Conservation (phyloP, 1,139 yeast genomes). For the Debaryomyces nepalensis region DNA sequence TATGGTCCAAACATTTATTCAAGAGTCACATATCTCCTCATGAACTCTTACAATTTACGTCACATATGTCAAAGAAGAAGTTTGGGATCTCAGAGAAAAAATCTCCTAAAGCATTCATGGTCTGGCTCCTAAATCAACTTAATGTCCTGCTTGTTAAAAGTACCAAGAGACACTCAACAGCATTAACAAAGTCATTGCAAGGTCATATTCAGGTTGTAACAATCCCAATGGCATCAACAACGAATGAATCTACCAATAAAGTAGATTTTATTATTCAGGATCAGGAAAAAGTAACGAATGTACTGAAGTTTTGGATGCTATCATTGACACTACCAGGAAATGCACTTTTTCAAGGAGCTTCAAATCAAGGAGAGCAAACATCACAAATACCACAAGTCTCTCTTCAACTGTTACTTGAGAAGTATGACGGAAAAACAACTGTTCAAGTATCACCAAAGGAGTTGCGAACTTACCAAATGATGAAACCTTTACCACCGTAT, state of each 20-base stretch:
- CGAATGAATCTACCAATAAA: conserved; percentile 25
- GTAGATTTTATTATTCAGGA: conserved; percentile 27
- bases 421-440: conserved; percentile 41
- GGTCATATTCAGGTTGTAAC: conserved; percentile 52
- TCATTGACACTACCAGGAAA: conserved; percentile 61
- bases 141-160: conserved; percentile 38
- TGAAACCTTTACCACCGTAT: conserved; percentile 51
- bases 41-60: conserved; percentile 58
- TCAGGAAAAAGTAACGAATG: conserved; percentile 19
- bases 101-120: conserved; percentile 60
- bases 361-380: conserved; percentile 27
- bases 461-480: conserved; percentile 43
- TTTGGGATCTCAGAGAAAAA: conserved; percentile 41
- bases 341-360: conserved; percentile 54
- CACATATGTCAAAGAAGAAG: conserved; percentile 44
- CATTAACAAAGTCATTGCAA: conserved; percentile 42
- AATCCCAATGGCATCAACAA: conserved; percentile 23
- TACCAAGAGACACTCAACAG: conserved; percentile 20
- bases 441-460: conserved; percentile 24
- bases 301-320: conserved; percentile 60
- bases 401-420: conserved; percentile 49
- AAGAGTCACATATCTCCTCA: conserved; percentile 70
- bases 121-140: conserved; percentile 62
- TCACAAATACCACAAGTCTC: conserved; percentile 58
- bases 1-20: conserved; percentile 68